Base-by-base conservation (phyloP, 208 protist species). In the Leishmania arabica region DNA sequence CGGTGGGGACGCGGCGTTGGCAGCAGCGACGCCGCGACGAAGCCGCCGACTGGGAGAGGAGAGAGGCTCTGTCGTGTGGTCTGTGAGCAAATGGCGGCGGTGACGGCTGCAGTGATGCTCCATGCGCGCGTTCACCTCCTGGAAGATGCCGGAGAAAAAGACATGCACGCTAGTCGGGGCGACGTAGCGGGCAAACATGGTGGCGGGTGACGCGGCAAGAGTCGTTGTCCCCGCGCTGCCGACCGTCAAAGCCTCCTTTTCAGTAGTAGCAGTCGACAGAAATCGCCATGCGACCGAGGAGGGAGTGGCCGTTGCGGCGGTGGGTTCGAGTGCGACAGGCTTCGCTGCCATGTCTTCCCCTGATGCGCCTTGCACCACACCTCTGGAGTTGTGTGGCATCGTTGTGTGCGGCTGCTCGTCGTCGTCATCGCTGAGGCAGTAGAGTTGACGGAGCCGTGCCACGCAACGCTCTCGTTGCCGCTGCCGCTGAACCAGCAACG, bases 81-180 rank as follows among this genome's bases (percentile, higher is more conserved):
- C 65, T 15, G 40, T 11, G 49, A 69, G 51, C 27, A 65, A 54
- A 6, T 40, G 31, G 47, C 47, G 31, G 68, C 15, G 54, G 27
- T 42, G 37, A 34, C 74, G 27, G 49, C 42, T 37, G 34, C 72
- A 58, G 49, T 58, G 60, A 68, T 34, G 49, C 58, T 89, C 86
- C 65, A 83, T 80, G 70, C 47, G 75, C 13, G 37, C 62, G 70
- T 86, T 83, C n/a, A 89, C 81, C 47, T 75, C 56, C 34, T 84
- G 66, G 83, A 93, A 93, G 7, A 85, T 81, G 64, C 79, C 76
- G 2, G 86, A 83, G 68, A 87, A 93, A 73, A 91, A 90, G 42
- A 76, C 82, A 68, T 91, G 86, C 4, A 86, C 56, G 66, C 82
- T 90, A 37, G 85, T 78, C 0, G 86, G 81, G 37, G 74, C 77